Evolutionary conservation across 805 yeast genomes (phyloP).

Genomic region (Myxozyma geophila): DNA sequence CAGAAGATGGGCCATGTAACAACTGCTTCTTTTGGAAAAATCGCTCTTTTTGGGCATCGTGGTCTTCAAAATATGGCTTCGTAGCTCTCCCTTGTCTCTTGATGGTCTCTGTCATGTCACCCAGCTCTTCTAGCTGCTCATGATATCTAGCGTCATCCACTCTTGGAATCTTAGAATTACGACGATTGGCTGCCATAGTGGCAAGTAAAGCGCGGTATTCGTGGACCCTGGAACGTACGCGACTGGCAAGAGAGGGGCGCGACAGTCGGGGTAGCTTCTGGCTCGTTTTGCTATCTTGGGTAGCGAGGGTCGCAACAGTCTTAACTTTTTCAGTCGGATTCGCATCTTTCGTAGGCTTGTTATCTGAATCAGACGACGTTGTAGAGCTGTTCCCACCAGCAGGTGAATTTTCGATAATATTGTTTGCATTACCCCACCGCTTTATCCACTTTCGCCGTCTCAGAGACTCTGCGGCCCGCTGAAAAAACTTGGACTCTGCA

Average conservation of each 20-base stretch:
- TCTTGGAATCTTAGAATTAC: slow-evolving; percentile 3
- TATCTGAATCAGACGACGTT: not conserved
- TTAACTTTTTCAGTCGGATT: not conserved
- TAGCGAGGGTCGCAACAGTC: too few relatives aligned
- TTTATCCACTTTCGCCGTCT: not conserved
- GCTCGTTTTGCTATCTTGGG: not conserved
- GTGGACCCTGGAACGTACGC: slow-evolving; percentile 4
- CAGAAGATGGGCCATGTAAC: not conserved
- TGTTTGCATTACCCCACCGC: not conserved
- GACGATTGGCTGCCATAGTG: not conserved
- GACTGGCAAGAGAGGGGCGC: not conserved
- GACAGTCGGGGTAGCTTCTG: not conserved
- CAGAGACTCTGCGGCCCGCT: slow-evolving; percentile 1
- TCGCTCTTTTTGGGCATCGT: not conserved
- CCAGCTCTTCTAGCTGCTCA: not conserved
- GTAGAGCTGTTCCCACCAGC: not conserved
- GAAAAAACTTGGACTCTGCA: not conserved
- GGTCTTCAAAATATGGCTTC: not conserved
- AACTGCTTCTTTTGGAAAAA: not conserved
- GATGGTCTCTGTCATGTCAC: not conserved
- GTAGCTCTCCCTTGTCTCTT: not conserved
- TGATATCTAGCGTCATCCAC: not conserved
- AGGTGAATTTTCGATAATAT: not conserved
- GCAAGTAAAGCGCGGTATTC: not conserved
- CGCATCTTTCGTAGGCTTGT: not conserved